Base-by-base conservation (phyloP, 139 green algal species). In the Chlorokybus atmophyticus region DNA sequence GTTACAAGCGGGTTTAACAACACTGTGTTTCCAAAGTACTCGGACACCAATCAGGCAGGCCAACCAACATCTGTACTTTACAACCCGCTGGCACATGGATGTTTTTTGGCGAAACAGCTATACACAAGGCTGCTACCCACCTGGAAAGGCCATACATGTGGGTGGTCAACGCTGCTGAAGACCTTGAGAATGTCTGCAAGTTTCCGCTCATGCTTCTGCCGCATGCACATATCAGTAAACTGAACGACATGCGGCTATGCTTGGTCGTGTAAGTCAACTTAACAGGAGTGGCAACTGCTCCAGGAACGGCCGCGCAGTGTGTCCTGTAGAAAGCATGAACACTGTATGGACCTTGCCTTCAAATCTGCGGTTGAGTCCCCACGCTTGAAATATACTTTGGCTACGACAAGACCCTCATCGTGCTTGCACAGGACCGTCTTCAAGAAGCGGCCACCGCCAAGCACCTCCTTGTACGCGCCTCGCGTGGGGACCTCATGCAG, bases 341-440 rank as follows among this genome's bases (percentile, higher is more conserved):
- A 24, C 10, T 10, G 35, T 21, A 44, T 10, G 14, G 23, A 27
- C 32, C 7, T 10, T 48, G 40, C 50, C 29, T 42, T 44, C 50
- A 52, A 27, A 24, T 59, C 25, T 71, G 51, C 31, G n/a, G n/a
- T 57, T 2, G 75, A 38, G 19, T 81, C 81, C 1, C 57, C 68
- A 2, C 82, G 69, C 52, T 93, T 93, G 55, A 87, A 64, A 54
- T 92, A 92, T 21, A 88, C 79, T 71, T 95, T 96, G 38, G 94
- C 86, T 7, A 97, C 83, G 27, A 94, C 86, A 2, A 88, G 68
- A 0, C 87, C 87, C 4, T 82, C 87, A n/a, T 75, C 55, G 50
- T 73, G 59, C 4, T 55, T 25, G 53, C 55, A 64, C 49, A 42
- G 26, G 19, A 61, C 8, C 21, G 64, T 65, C 59, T 73, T 71